Conservation (phyloP, 805 yeast genomes). For the Zygotorulaspora florentina region DNA sequence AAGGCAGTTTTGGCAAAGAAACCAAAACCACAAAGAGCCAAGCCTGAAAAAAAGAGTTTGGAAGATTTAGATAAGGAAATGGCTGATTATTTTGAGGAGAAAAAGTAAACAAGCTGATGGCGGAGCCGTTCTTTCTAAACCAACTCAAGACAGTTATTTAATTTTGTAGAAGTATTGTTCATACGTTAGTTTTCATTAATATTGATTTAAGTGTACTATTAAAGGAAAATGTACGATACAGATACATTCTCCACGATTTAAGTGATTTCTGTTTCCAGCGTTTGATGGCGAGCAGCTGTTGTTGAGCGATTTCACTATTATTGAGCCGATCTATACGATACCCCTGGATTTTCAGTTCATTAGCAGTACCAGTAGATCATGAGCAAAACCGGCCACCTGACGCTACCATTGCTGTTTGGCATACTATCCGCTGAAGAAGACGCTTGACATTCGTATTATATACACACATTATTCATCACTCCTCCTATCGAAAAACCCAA, state of each 20-base stretch:
- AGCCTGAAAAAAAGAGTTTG: slow-evolving; percentile 62
- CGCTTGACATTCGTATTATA: neutral
- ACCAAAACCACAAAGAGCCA: slow-evolving; percentile 36
- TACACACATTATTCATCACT: slow-evolving; percentile 4
- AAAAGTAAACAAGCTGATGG: slow-evolving; percentile 15
- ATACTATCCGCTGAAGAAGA: neutral
- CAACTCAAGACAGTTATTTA: no score
- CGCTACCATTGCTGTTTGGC: neutral
- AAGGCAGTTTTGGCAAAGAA: slow-evolving; percentile 36
- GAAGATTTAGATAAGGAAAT: slow-evolving; percentile 97
- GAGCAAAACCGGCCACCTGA: no score
- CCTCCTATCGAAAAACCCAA: slow-evolving; percentile 30
- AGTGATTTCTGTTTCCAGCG: no score
- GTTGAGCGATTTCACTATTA: no score
- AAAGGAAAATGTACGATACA: no score
- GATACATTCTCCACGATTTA: no score
- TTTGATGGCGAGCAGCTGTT: no score
- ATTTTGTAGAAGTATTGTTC: neutral
- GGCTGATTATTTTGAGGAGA: slow-evolving; percentile 82
- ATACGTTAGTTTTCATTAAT: slow-evolving; percentile 2
- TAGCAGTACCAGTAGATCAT: no score
- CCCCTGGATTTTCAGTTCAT: no score
- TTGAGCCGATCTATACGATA: no score
- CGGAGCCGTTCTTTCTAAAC: neutral
- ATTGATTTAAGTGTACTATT: no score